phyloP scores from a whole-genome alignment of 2,329 filamentous ascomycete species.

The Alternaria longipes region DNA sequence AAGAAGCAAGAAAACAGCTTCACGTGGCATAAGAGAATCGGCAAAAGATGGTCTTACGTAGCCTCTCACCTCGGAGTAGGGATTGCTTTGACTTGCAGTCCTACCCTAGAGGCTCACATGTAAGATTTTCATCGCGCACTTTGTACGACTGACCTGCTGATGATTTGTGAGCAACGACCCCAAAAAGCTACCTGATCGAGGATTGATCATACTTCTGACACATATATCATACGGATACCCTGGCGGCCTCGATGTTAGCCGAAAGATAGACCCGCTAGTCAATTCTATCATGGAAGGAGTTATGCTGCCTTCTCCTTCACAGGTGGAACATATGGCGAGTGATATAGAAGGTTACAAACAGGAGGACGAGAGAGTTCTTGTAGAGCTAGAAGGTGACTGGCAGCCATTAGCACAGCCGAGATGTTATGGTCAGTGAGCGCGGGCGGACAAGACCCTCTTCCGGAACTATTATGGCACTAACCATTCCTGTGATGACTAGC shows the following conservation, averaged over 20 bases:
- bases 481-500: not conserved
- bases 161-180: constrained; percentile 1
- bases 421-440: not conserved
- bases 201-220: constrained; percentile 6
- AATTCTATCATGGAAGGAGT: constrained; percentile 4
- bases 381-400: constrained; percentile 3
- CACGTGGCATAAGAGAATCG: constrained; percentile 11
- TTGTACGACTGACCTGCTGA: constrained; percentile 3
- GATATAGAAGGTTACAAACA: constrained; percentile 7
- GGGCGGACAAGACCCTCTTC: not conserved
- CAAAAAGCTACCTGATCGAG: constrained; percentile 3
- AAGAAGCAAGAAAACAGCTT: constrained; percentile 7
- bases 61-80: constrained; percentile 4
- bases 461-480: not conserved
- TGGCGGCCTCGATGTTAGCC: not conserved
- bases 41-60: constrained; percentile 14
- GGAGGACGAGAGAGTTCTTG: constrained; percentile 1
- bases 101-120: constrained; percentile 8
- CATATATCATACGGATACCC: constrained; percentile 8
- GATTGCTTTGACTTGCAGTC: constrained; percentile 10
- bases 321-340: constrained; percentile 1
- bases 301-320: not conserved
- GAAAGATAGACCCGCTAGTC: constrained; percentile 1
- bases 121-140: not conserved
- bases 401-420: constrained; percentile 1